Conservation (phyloP, 176 grass and related monocot species). For the Musa beccarii region DNA sequence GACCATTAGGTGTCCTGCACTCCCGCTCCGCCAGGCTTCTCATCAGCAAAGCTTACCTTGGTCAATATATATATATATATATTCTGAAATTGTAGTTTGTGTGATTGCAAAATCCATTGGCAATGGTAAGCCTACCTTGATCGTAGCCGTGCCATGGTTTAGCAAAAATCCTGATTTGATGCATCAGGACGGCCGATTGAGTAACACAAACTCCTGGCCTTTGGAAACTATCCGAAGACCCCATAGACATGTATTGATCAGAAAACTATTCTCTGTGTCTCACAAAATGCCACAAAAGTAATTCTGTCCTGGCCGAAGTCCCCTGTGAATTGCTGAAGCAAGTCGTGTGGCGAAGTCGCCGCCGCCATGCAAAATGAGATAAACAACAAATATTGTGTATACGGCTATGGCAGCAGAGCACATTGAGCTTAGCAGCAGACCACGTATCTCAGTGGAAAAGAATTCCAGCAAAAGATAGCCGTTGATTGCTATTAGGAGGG, state of each 20-base stretch:
- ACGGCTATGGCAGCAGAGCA: slow-evolving; percentile 36
- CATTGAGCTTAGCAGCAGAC: slow-evolving; percentile 41
- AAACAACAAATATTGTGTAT: slow-evolving; percentile 56
- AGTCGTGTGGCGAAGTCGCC: slow-evolving; percentile 35
- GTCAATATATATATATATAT: no score
- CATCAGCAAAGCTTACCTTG: background rate
- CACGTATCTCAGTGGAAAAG: slow-evolving; percentile 67
- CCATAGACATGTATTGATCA: background rate
- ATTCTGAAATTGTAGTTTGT: background rate
- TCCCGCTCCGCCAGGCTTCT: background rate
- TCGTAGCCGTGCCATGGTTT: background rate
- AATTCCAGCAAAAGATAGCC: slow-evolving; percentile 87
- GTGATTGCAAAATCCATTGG: background rate
- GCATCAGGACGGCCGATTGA: background rate
- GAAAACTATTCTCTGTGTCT: background rate
- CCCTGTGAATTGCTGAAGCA: slow-evolving; percentile 26
- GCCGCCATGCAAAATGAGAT: slow-evolving; percentile 59
- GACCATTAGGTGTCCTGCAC: background rate
- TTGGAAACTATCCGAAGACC: background rate
- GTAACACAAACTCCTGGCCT: background rate
- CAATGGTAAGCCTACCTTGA: background rate
- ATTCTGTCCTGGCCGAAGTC: slow-evolving; percentile 16
- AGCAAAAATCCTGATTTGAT: slow-evolving; percentile 5
- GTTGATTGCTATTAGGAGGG: slow-evolving; percentile 80
- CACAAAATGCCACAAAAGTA: background rate